phyloP scores from a whole-genome alignment of 805 yeast species.

The Yamadazyma akitaensis region DNA sequence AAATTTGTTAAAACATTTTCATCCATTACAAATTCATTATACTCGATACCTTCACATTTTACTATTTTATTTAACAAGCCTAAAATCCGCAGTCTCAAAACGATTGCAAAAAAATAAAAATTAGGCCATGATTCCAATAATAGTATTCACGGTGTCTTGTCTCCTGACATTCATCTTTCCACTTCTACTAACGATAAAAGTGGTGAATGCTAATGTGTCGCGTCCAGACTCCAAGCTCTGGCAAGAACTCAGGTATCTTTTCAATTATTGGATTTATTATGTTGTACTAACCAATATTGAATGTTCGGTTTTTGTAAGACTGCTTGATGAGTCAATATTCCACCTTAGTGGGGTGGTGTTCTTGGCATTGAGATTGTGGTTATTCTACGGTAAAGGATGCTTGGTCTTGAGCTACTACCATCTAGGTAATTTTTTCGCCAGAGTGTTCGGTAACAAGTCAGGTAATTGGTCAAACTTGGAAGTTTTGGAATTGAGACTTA shows the following conservation, averaged over 20 bases:
- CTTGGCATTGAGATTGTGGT: constrained; percentile 17
- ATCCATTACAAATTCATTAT: background rate
- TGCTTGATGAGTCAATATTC: constrained; percentile 10
- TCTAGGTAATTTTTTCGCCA: constrained; percentile 7
- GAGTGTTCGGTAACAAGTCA: constrained; percentile 4
- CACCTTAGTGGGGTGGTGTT: constrained; percentile 9
- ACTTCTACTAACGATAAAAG: constrained; percentile 17
- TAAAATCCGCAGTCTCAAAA: background rate
- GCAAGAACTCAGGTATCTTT: constrained; percentile 16
- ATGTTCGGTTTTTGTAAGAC: constrained; percentile 8
- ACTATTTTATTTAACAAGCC: background rate
- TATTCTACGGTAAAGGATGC: constrained; percentile 25
- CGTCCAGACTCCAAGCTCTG: constrained; percentile 2
- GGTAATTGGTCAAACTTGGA: constrained; percentile 5
- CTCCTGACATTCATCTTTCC: constrained; percentile 15
- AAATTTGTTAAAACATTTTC: background rate
- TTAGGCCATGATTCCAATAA: constrained; percentile 7
- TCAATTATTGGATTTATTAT: constrained; percentile 24
- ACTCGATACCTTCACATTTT: too few relatives aligned
- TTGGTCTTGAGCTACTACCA: constrained; percentile 19
- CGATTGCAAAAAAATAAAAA: background rate
- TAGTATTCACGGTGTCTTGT: constrained; percentile 8
- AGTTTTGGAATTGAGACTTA: constrained; percentile 13
- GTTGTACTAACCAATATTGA: constrained; percentile 14
- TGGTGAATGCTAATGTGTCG: constrained; percentile 9